Evolutionary conservation across 257 asterid genomes (phyloP).

Genomic region (Gentiana dahurica): DNA sequence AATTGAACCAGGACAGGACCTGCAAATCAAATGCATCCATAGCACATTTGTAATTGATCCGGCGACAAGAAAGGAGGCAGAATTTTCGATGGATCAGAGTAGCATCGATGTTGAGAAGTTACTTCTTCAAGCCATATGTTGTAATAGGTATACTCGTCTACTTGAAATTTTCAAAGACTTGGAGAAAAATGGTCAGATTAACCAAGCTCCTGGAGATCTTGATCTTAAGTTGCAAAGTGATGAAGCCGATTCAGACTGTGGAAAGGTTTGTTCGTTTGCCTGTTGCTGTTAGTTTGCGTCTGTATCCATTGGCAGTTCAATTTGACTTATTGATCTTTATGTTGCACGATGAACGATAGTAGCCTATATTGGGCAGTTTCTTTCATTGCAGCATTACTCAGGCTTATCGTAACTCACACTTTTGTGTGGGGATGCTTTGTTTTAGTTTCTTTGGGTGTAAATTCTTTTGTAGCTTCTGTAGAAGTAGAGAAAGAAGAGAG

Average conservation of each 20-base stretch:
- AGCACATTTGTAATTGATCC: slow-evolving; percentile 93
- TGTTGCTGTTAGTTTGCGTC: no score
- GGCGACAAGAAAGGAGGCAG: slow-evolving; percentile 71
- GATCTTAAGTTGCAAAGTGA: slow-evolving; percentile 48
- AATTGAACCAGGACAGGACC: slow-evolving; percentile 87
- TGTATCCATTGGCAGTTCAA: no score
- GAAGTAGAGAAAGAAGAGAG: no score
- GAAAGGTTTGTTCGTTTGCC: slow-evolving; percentile 40
- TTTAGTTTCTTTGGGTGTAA: no score
- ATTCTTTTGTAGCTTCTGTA: no score
- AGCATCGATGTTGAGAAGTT: slow-evolving; percentile 85
- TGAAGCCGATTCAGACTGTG: slow-evolving; percentile 29
- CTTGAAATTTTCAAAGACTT: slow-evolving; percentile 82
- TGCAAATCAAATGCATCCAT: slow-evolving; percentile 83
- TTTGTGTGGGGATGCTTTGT: no score
- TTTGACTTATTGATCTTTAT: background rate
- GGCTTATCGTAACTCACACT: no score
- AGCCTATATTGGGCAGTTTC: no score
- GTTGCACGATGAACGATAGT: no score
- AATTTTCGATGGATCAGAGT: slow-evolving; percentile 60
- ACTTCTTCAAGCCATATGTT: slow-evolving; percentile 81
- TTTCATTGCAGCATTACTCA: no score
- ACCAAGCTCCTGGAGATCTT: slow-evolving; percentile 72
- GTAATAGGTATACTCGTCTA: slow-evolving; percentile 81
- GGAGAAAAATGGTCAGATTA: slow-evolving; percentile 65